Conservation (phyloP, 2,329 filamentous ascomycete genomes). For the Ascochyta viciae-villosae region DNA sequence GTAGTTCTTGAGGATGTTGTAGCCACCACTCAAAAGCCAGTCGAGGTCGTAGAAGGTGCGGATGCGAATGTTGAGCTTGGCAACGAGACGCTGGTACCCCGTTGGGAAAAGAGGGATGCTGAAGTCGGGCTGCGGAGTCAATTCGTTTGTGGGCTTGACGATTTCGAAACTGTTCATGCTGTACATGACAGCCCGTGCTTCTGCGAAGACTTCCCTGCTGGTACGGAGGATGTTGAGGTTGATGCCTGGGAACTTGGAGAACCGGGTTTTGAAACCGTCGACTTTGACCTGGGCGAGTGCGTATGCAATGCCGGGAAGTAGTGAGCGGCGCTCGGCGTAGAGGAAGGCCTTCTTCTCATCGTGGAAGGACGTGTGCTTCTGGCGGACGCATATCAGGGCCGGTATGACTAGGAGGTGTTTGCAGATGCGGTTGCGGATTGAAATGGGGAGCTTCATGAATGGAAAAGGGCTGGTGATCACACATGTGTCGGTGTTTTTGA, state of each 20-base stretch:
- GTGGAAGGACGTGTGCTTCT: constrained; percentile 32
- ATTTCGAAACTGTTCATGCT: constrained; percentile 49
- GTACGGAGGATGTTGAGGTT: constrained; percentile 43
- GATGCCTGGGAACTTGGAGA: constrained; percentile 20
- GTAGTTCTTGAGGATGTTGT: constrained; percentile 27
- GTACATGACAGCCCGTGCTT: constrained; percentile 53
- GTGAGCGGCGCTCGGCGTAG: constrained; percentile 23
- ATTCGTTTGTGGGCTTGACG: constrained; percentile 28
- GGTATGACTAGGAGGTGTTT: constrained; percentile 31
- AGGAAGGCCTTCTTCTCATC: constrained; percentile 23
- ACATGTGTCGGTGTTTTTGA: not conserved
- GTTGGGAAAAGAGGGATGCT: constrained; percentile 30
- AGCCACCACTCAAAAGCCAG: constrained; percentile 30
- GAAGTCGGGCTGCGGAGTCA: constrained; percentile 29
- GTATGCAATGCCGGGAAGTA: constrained; percentile 36
- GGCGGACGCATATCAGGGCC: constrained; percentile 33
- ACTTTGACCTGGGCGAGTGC: constrained; percentile 25
- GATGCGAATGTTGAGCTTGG: constrained; percentile 29
- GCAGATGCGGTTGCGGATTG: constrained; percentile 32
- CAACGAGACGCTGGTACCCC: constrained; percentile 26
- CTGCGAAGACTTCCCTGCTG: constrained; percentile 49
- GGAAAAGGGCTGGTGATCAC: constrained; percentile 12
- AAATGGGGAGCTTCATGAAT: constrained; percentile 32
- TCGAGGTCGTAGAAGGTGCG: constrained; percentile 29
- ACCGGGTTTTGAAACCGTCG: constrained; percentile 23